Conservation (phyloP, 208 protist species). For the Trypanosoma mega region DNA sequence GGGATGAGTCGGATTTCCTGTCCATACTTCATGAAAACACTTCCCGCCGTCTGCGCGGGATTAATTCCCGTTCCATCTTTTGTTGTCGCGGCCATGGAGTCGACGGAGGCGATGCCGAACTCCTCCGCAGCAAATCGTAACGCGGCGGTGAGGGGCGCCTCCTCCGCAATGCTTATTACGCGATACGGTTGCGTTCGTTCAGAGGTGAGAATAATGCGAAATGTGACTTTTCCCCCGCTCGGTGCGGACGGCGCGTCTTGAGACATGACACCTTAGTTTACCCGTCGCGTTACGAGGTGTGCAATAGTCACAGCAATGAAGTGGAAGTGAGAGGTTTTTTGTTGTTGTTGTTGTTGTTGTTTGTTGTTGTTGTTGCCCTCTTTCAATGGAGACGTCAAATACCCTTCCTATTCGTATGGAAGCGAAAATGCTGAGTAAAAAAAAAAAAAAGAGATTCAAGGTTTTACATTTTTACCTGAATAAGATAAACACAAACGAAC, state of each 20-base stretch:
- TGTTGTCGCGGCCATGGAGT: conserved; percentile 84
- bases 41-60: conserved; percentile 91
- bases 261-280: neutral
- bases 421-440: neutral
- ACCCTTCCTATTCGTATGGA: neutral
- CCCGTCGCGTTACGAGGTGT: no score
- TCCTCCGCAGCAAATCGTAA: conserved; percentile 95
- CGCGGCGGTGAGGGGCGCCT: conserved; percentile 95
- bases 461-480: neutral
- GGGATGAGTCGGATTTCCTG: conserved; percentile 94
- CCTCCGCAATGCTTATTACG: conserved; percentile 93
- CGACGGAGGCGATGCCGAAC: conserved; percentile 77
- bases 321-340: no score
- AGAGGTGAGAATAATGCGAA: conserved; percentile 82
- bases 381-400: no score
- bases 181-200: conserved; percentile 79
- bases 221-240: conserved; percentile 67
- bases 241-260: conserved; percentile 21
- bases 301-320: no score
- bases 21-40: conserved; percentile 95
- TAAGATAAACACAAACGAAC: no score
- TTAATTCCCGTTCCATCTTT: conserved; percentile 96
- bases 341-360: conserved; percentile 1
- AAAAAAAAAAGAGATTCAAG: conserved; percentile 1
- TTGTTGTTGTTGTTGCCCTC: neutral